Evolutionary conservation across 768 basidiomycete genomes (phyloP), one percentile per base, ranked within the genome.

Genomic region (Suillus brevipes): DNA sequence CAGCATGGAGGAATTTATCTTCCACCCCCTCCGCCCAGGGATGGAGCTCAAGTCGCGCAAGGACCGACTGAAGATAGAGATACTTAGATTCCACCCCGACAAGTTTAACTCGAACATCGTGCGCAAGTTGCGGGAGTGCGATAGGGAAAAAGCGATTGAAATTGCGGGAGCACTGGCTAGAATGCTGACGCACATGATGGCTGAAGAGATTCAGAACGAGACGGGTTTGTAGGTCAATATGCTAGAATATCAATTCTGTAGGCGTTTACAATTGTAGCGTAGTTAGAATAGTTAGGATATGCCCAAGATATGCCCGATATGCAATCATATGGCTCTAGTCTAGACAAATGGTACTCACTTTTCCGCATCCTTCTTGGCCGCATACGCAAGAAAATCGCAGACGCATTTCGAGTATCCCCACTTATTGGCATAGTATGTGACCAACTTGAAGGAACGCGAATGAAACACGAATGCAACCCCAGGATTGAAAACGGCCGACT

Each of bases 401-500:
- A 95, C 92, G 74, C 93, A 88, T 75, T 85, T 85, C 61, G 91
- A 94, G 87, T 94, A 95, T 49, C 91, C 88, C 88, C 87, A 91
- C 82, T 92, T 89, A 79, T 92, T 92, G 78, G 90, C 90, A 83
- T 91, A 93, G 92, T 93, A 95, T 62, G 89, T 77, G 76, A 97
- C 87, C 71, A 95, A 88, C 87, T 95, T 95, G 83, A 95, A 89
- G 76, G 96, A 97, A 83, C 91, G 91, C 73, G 81, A 73, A 89
- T 89, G 95, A 74, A 96, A 86, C 73, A 86, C 83, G 79, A 96
- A 96, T 71, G 94, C 94, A 61, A 94, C 94, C 69, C 80, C 80
- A 73, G 94, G 94, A 74, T 96, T 94, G 78, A 95, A 96, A 84
- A 94, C 90, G 63, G 89, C 91, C 59, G 91, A 93, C 64, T 83